Evolutionary conservation across 2,329 filamentous ascomycete species (phyloP).

Genomic region (Shiraia sp.): DNA sequence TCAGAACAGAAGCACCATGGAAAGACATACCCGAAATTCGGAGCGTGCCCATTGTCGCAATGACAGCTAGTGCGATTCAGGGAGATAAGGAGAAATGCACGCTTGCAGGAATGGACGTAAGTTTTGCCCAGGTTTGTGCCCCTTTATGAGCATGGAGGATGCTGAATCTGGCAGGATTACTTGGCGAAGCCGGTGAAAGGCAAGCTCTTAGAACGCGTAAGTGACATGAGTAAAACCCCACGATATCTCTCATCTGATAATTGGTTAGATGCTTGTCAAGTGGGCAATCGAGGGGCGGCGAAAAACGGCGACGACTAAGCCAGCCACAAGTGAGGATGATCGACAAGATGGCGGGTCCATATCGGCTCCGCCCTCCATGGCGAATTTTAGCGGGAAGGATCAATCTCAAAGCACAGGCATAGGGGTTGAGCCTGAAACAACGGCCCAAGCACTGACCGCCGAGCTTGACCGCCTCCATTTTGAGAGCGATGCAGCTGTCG

Average conservation of each 20-base stretch:
- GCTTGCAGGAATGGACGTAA: slow-evolving; percentile 70
- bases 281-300: slow-evolving; percentile 60
- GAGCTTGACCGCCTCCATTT: slow-evolving; percentile 44
- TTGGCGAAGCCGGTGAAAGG: slow-evolving; percentile 65
- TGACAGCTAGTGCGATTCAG: slow-evolving; percentile 79
- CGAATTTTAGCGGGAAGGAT: slow-evolving; percentile 30
- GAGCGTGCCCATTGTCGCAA: slow-evolving; percentile 75
- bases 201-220: slow-evolving; percentile 63
- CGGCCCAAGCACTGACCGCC: slow-evolving; percentile 38
- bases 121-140: slow-evolving; percentile 12
- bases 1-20: slow-evolving; percentile 70
- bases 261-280: slow-evolving; percentile 61
- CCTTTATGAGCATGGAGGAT: slow-evolving; percentile 14
- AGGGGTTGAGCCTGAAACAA: slow-evolving; percentile 38
- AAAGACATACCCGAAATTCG: slow-evolving; percentile 57
- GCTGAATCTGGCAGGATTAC: slow-evolving; percentile 36
- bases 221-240: slow-evolving; percentile 9
- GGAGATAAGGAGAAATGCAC: slow-evolving; percentile 76
- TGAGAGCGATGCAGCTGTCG: slow-evolving; percentile 44
- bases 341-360: slow-evolving; percentile 21
- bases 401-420: slow-evolving; percentile 31
- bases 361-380: slow-evolving; percentile 15
- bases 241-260: slow-evolving; percentile 16
- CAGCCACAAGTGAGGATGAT: slow-evolving; percentile 33
- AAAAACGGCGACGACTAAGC: slow-evolving; percentile 33